Evolutionary conservation across 495 filamentous ascomycete species (phyloP).

Genomic region (Aspergillus bertholletiae): DNA sequence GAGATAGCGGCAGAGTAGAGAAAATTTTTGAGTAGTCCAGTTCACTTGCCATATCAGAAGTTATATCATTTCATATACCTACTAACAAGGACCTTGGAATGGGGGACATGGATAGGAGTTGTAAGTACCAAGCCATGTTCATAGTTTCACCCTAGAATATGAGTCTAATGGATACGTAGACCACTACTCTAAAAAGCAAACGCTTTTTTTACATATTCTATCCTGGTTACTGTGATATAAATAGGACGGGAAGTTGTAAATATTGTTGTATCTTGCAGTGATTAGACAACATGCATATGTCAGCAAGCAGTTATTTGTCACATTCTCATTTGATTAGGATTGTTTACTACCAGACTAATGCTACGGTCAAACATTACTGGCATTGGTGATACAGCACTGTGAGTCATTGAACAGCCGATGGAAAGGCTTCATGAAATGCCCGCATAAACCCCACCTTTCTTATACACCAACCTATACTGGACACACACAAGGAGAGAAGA

Average conservation of each 20-base stretch:
- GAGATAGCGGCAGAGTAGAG: too few species aligned
- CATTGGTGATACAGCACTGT: constrained; percentile 2
- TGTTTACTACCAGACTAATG: background rate
- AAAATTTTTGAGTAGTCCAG: too few species aligned
- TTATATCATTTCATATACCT: too few species aligned
- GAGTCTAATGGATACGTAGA: too few species aligned
- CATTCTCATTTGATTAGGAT: background rate
- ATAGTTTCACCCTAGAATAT: too few species aligned
- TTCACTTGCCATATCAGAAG: too few species aligned
- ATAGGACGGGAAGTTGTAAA: background rate
- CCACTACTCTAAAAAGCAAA: too few species aligned
- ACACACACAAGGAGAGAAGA: background rate
- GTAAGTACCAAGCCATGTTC: too few species aligned
- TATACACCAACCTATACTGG: constrained; percentile 22
- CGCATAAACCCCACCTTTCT: constrained; percentile 23
- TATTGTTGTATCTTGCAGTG: background rate
- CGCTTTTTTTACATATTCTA: too few species aligned
- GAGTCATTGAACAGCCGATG: constrained; percentile 17
- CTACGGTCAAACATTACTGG: background rate
- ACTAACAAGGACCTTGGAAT: too few species aligned
- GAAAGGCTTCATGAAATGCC: constrained; percentile 6
- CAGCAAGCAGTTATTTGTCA: background rate
- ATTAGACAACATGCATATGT: background rate
- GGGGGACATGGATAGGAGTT: too few species aligned
- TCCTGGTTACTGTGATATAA: background rate